Percentiles rank a stretch among this genome's conserved stretches.
These are phyloP conservation scores for Malassezia arunalokei DNA, from an alignment of 1,284 basidiomycete species.

Conservation along the genomic window DNA sequence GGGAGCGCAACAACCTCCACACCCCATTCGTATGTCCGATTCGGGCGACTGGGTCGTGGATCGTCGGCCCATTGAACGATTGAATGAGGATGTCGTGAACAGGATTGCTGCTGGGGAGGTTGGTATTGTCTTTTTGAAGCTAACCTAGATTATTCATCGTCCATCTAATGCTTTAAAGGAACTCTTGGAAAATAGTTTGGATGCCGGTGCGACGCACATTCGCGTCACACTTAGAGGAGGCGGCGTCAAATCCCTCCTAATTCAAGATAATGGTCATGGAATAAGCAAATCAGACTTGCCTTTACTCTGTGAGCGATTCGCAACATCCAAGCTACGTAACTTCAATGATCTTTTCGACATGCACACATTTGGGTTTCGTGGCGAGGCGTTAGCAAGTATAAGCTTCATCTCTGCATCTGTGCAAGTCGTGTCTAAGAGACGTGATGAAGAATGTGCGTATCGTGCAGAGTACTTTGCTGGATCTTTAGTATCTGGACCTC, in stretches of 20 bases:
- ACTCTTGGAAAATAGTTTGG: constrained; percentile 83
- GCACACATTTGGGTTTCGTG: constrained; percentile 88
- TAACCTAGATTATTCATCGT: constrained; percentile 65
- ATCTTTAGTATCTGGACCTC: constrained; percentile 50
- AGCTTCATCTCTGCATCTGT: constrained; percentile 77
- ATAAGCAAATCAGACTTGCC: constrained; percentile 66
- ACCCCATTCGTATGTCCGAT: no score
- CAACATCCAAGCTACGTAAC: constrained; percentile 78
- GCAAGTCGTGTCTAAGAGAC: constrained; percentile 66
- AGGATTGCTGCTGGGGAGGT: constrained; percentile 56
- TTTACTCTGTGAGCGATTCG: constrained; percentile 85
- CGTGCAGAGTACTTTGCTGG: constrained; percentile 35
- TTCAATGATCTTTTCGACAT: constrained; percentile 79
- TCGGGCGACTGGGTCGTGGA: background rate
- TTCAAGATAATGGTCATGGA: constrained; percentile 90
- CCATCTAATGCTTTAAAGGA: constrained; percentile 95
- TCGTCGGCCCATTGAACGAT: constrained; percentile 11
- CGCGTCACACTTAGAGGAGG: constrained; percentile 85
- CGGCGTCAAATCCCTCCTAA: constrained; percentile 85
- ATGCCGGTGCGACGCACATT: constrained; percentile 79
- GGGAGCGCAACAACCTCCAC: no score
- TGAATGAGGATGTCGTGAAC: constrained; percentile 53
- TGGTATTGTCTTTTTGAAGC: background rate
- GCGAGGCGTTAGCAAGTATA: constrained; percentile 91
- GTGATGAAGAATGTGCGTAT: constrained; percentile 29